Evolutionary conservation across 2,329 filamentous ascomycete species (phyloP), one percentile per base, ranked within the genome.

Genomic region (Aspergillus ibericus): DNA sequence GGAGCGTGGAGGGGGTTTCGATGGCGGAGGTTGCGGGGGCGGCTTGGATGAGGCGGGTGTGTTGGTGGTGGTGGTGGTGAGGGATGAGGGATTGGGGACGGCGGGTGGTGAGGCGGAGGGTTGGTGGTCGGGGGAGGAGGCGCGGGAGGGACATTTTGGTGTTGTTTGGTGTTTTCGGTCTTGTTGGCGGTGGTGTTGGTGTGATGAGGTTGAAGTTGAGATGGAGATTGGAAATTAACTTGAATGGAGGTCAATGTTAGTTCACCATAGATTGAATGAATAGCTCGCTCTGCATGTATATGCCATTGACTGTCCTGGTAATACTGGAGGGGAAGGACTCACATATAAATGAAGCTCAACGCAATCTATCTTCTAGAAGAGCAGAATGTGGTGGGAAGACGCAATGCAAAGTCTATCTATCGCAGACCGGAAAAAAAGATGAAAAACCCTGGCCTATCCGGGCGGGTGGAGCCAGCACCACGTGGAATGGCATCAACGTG

Each of bases 381-480:
- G 8, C 29, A 9, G 29, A 32, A 10, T 32, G 29, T 10, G 27
- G 27, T 29, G 29, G 2, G 29, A 32, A 32, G 12, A 42, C 13
- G 38, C 38, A 42, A 22, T 9, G 18, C 38, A 2, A 42, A 15
- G 18, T 10, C 38, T 42, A 42, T 5, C 38, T 6, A 13, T 42
- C 38, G 44, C 44, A 48, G 16, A 49, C 42, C 29, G 54, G 53
- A 48, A 47, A 52, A 40, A 53, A 35, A 53, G 55, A 46, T 53
- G 42, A 53, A 50, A 56, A 48, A 36, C 51, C 59, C 55, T 48
- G 44, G 52, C 55, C 35, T 49, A 51, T 58, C 59, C 48, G 55
- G 52, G 36, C 27, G 54, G 56, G 56, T 61, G 59, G 59, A 60
- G 56, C 40, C 29, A 22, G 4, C 20, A 16, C 18, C 53, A 57